A percentile compares a stretch with the other conserved stretches of the same genome.
Evolutionary conservation across 1,284 basidiomycete genomes (phyloP).

Genomic region (Kalmanozyma brasiliensis): DNA sequence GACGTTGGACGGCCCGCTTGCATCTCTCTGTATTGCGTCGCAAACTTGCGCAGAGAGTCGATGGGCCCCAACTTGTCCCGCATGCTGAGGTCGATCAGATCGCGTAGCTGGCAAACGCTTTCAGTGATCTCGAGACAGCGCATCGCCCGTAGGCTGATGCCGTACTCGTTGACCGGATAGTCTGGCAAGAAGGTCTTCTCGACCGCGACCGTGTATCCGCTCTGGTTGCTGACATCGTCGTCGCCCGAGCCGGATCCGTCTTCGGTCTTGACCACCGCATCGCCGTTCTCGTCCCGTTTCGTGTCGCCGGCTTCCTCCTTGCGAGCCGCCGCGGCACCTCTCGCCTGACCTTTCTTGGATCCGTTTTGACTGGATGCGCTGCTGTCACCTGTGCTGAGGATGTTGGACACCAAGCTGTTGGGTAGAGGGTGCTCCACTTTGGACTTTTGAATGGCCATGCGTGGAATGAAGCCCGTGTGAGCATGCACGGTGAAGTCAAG

Average conservation of each 20-base stretch:
- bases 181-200: slow-evolving; percentile 53
- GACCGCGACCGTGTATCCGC: slow-evolving; percentile 39
- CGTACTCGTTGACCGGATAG: slow-evolving; percentile 61
- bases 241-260: slow-evolving; percentile 18
- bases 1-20: slow-evolving; percentile 25
- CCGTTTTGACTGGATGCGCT: slow-evolving; percentile 7
- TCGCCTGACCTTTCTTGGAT: slow-evolving; percentile 21
- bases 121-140: slow-evolving; percentile 62
- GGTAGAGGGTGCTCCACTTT: slow-evolving; percentile 47
- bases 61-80: slow-evolving; percentile 50
- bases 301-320: slow-evolving; percentile 31
- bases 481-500: slow-evolving; percentile 49
- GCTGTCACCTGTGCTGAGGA: slow-evolving; percentile 25
- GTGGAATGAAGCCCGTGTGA: slow-evolving; percentile 46
- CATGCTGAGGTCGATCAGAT: slow-evolving; percentile 55
- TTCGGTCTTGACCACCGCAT: slow-evolving; percentile 23
- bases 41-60: slow-evolving; percentile 49
- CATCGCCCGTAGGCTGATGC: slow-evolving; percentile 60
- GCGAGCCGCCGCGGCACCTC: slow-evolving; percentile 13
- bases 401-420: slow-evolving; percentile 32
- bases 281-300: slow-evolving; percentile 37
- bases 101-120: slow-evolving; percentile 57
- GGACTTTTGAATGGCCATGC: slow-evolving; percentile 45
- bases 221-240: slow-evolving; percentile 33
- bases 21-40: slow-evolving; percentile 42